A percentile compares a stretch with the other conserved stretches of the same genome.
Evolutionary conservation across 2,329 filamentous ascomycete genomes (phyloP).

Genomic region (Chalaropsis thielavioides): DNA sequence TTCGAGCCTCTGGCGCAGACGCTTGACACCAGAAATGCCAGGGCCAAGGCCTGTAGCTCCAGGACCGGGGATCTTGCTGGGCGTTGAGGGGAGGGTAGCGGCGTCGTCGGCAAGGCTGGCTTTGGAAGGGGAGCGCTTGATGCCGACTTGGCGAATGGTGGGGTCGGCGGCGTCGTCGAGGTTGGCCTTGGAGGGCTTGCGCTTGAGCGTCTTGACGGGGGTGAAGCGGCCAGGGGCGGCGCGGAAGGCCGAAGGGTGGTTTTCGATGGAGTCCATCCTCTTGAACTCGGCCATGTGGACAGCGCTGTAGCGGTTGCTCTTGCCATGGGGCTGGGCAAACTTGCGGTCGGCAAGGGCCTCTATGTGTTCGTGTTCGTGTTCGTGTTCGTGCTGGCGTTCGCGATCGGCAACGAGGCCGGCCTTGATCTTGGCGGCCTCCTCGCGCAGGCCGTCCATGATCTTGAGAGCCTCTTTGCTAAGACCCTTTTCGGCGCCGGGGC

Average conservation of each 20-base stretch:
- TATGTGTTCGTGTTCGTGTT: constrained; percentile 40
- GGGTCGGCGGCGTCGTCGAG: constrained; percentile 45
- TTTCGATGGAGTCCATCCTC: constrained; percentile 94
- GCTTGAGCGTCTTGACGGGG: constrained; percentile 25
- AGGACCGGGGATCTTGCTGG: constrained; percentile 17
- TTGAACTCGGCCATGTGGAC: constrained; percentile 79
- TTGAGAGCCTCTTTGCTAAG: constrained; percentile 47
- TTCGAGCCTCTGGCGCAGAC: constrained; percentile 48
- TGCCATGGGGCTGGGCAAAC: constrained; percentile 68
- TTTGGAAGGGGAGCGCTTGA: constrained; percentile 25
- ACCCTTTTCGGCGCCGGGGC: constrained; percentile 32
- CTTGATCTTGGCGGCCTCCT: constrained; percentile 57
- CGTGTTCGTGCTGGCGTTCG: constrained; percentile 43
- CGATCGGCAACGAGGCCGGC: constrained; percentile 49
- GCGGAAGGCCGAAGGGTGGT: constrained; percentile 67
- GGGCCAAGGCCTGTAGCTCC: neutral
- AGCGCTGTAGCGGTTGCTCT: constrained; percentile 65
- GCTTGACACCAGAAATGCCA: constrained; percentile 45
- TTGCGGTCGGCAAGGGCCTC: constrained; percentile 41
- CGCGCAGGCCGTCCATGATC: constrained; percentile 53
- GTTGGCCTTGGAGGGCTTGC: constrained; percentile 41
- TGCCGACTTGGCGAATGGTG: constrained; percentile 20
- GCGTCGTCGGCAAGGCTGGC: constrained; percentile 25
- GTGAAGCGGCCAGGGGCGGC: constrained; percentile 39
- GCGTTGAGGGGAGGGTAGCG: neutral